Evolutionary conservation across 257 asterid genomes (phyloP), one percentile per base, ranked within the genome.

Genomic region (Gentiana dahurica): DNA sequence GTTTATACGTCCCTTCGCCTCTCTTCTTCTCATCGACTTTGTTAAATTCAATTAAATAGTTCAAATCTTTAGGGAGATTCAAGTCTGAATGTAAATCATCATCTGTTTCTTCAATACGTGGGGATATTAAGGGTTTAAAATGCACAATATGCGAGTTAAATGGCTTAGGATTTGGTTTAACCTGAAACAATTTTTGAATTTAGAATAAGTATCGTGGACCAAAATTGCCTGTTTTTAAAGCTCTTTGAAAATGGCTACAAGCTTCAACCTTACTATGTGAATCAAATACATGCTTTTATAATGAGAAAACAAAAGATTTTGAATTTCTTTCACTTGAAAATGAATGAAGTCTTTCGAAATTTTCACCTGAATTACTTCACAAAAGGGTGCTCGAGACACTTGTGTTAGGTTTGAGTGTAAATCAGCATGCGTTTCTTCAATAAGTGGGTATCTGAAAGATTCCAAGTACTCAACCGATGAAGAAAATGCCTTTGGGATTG

Each of bases 41-140:
- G 63, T 7, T 37, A 44, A 66, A 46, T 7, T 36, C 24, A 55
- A 85, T 66, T 3, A 32, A 24, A 53, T 79, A 77, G 10, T 12
- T 4, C 24, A 72, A 57, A 1, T 55, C 45, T 6, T 61, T 44
- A 15, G 76, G 61, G 13, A 63, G 71, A 45, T 36, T 12, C 10
- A 12, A 53, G 4, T 5, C 6, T 52, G 87, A 82, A 53, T 49
- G 75, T 38, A 88, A 64, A 66, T 80, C 94, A n/a, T 95, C 90
- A 34, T 59, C 93, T 0, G 84, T 81, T 69, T 88, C 96, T 62
- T 82, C 96, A 48, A 85, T 51, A 4, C 84, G 81, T 8, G 90
- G 86, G 48, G 34, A 35, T 34, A 65, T 32, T 15, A 83, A 86
- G 34, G 94, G 81, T 51, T 57, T 43, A 49, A 78, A 54, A 69